phyloP scores from a whole-genome alignment of 2,329 filamentous ascomycete species.

The Botrytis paeoniae region DNA sequence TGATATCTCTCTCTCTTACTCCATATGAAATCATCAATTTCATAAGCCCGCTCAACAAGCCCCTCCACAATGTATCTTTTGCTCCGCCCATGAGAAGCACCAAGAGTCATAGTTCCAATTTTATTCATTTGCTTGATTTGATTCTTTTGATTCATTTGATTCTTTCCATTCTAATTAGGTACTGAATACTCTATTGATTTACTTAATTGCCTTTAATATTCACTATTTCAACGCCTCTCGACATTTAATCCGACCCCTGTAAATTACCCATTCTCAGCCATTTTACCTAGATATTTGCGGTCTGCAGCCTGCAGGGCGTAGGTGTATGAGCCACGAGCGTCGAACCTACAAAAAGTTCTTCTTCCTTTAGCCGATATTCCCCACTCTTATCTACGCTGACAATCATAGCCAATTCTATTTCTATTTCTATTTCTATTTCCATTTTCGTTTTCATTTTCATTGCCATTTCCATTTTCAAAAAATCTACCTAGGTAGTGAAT shows the following conservation, averaged over 20 bases:
- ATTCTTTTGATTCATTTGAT: not conserved
- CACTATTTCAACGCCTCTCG: not conserved
- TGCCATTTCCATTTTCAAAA: not conserved
- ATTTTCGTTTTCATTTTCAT: too few species aligned
- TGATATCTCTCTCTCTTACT: not conserved
- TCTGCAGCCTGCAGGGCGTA: not conserved
- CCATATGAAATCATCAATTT: not conserved
- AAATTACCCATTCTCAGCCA: not conserved
- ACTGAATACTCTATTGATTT: not conserved
- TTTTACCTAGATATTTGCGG: too few species aligned
- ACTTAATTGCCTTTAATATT: not conserved
- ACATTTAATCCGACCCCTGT: not conserved
- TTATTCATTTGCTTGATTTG: not conserved
- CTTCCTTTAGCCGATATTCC: not conserved
- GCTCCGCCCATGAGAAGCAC: not conserved
- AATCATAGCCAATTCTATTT: not conserved
- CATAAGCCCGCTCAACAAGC: not conserved
- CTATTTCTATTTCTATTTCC: not conserved
- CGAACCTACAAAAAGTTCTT: not conserved
- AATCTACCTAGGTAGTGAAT: not conserved
- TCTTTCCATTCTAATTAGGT: not conserved
- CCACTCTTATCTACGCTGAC: conserved; percentile 1
- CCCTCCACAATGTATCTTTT: not conserved
- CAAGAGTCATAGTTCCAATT: not conserved
- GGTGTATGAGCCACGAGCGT: not conserved